phyloP scores from a whole-genome alignment of 441 rosid species.

The Pelargonium fulgidum region DNA sequence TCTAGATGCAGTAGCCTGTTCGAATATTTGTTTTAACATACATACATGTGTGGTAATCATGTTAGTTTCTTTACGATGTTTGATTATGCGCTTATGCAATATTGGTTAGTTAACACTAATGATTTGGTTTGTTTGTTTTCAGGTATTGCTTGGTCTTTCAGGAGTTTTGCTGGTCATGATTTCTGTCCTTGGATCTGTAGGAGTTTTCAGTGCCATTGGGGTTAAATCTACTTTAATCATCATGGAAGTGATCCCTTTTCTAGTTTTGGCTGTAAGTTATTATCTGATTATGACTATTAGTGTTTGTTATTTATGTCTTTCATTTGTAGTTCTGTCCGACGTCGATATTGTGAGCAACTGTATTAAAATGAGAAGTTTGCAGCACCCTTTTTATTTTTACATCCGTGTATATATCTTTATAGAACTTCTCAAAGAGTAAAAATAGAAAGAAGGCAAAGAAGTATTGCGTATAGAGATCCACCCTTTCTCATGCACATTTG shows the following conservation, averaged over 20 bases:
- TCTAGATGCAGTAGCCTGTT: not conserved
- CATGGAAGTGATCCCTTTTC: constrained; percentile 81
- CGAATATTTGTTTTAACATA: not conserved
- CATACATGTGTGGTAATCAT: not conserved
- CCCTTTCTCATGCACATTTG: not conserved
- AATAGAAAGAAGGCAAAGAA: not conserved
- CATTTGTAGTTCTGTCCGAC: not conserved
- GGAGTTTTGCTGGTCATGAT: constrained; percentile 73
- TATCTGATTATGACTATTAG: constrained; percentile 7
- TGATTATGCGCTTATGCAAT: not conserved
- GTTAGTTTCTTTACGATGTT: not conserved
- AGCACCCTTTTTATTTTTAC: not conserved
- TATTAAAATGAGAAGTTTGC: not conserved
- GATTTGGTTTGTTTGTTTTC: constrained; percentile 15
- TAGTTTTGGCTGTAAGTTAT: constrained; percentile 68
- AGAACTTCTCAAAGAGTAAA: not conserved
- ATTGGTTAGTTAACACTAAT: constrained; percentile 7
- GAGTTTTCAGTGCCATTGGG: constrained; percentile 63
- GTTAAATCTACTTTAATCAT: constrained; percentile 65
- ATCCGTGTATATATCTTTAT: not conserved
- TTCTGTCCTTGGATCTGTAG: constrained; percentile 72
- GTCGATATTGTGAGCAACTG: not conserved
- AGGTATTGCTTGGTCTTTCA: constrained; percentile 69
- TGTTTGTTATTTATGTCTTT: constrained; percentile 1
- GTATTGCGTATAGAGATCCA: not conserved